A percentile compares a stretch with the other conserved stretches of the same genome.
These are phyloP conservation scores for Candida orba DNA, from an alignment of 805 yeast genomes.

Conservation along the genomic window DNA sequence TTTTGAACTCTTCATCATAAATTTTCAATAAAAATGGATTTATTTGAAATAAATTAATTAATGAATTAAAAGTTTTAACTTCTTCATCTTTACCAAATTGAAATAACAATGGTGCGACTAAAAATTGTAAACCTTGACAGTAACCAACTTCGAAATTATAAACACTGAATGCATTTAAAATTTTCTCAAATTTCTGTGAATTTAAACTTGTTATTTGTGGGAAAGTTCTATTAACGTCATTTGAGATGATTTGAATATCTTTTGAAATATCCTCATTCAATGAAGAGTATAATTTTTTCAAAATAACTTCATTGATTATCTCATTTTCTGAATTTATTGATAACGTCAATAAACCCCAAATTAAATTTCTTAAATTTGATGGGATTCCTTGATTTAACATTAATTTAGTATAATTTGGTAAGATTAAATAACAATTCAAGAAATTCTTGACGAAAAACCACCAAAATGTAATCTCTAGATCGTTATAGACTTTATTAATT, in stretches of 20 bases:
- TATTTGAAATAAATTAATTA: constrained; percentile 52
- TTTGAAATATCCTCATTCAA: constrained; percentile 36
- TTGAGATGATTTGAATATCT: constrained; percentile 38
- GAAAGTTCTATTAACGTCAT: constrained; percentile 56
- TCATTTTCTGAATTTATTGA: constrained; percentile 18
- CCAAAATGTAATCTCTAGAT: constrained; percentile 37
- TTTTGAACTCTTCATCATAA: constrained; percentile 47
- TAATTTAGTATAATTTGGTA: constrained; percentile 42
- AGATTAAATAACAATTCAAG: constrained; percentile 35
- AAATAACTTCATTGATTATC: constrained; percentile 13
- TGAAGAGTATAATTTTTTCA: constrained; percentile 29
- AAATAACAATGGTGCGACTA: constrained; percentile 51
- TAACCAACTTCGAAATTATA: constrained; percentile 62
- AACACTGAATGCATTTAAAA: constrained; percentile 54
- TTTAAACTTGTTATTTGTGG: constrained; percentile 46
- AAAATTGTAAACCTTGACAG: constrained; percentile 59
- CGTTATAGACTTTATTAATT: constrained; percentile 8
- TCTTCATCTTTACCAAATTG: constrained; percentile 28
- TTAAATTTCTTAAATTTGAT: constrained; percentile 32
- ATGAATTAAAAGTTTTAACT: constrained; percentile 40
- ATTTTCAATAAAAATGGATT: constrained; percentile 44
- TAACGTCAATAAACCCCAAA: constrained; percentile 34
- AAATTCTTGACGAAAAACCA: constrained; percentile 36
- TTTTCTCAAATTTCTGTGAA: constrained; percentile 39
- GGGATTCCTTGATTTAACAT: constrained; percentile 40